phyloP scores from a whole-genome alignment of 805 yeast genomes.

The Wickerhamomyces bovis region DNA sequence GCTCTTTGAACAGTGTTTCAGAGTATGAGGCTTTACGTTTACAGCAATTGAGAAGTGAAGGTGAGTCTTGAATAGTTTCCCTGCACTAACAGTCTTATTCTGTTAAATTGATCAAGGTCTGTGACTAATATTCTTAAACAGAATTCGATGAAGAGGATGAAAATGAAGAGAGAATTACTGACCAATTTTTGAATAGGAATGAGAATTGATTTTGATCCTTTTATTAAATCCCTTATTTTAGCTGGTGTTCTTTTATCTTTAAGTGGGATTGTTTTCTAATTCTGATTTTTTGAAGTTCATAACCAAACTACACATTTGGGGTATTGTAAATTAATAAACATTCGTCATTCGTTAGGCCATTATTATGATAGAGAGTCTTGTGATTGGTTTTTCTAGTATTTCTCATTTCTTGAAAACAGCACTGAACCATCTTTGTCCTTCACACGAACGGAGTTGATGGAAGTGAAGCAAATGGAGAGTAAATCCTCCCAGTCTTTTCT shows the following conservation, averaged over 20 bases:
- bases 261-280: not conserved
- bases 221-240: not conserved
- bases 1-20: conserved; percentile 17
- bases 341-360: no score
- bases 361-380: no score
- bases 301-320: no score
- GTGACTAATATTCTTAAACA: not conserved
- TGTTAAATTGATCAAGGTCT: not conserved
- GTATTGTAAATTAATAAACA: no score
- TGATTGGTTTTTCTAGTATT: not conserved
- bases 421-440: conserved; percentile 35
- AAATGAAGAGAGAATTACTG: not conserved
- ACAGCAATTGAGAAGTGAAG: conserved; percentile 14
- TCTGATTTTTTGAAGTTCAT: no score
- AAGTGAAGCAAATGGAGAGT: conserved; percentile 29
- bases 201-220: not conserved
- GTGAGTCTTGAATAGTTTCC: conserved; percentile 12
- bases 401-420: conserved; percentile 28
- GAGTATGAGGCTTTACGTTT: conserved; percentile 22
- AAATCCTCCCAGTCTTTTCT: conserved; percentile 34
- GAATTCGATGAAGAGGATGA: not conserved
- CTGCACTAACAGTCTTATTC: not conserved
- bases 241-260: not conserved
- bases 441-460: conserved; percentile 29
- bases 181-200: not conserved